Evolutionary conservation across 2,329 filamentous ascomycete genomes (phyloP).

Genomic region (Pleomassaria siparia): DNA sequence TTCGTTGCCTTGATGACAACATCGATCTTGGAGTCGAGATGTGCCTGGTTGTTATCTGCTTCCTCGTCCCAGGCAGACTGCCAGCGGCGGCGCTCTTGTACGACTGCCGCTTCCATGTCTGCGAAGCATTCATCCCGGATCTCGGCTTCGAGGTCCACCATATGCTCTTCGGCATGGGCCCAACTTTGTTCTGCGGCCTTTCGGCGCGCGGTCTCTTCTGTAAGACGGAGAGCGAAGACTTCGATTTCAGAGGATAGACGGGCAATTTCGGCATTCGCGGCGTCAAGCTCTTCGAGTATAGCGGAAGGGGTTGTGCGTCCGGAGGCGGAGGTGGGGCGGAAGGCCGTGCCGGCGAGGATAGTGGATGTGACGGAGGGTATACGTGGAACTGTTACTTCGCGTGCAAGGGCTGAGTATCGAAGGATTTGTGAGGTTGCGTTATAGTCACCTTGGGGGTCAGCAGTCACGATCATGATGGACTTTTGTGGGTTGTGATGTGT

Average conservation of each 20-base stretch:
- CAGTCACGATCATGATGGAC: constrained; percentile 94
- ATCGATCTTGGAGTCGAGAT: constrained; percentile 86
- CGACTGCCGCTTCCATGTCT: constrained; percentile 80
- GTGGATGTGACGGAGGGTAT: constrained; percentile 80
- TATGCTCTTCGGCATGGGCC: constrained; percentile 61
- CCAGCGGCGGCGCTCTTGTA: constrained; percentile 78
- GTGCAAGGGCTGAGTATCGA: constrained; percentile 87
- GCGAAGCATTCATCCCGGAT: constrained; percentile 85
- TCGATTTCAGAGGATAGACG: constrained; percentile 79
- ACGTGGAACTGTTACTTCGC: constrained; percentile 88
- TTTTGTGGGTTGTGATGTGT: constrained; percentile 66
- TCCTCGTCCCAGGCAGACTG: constrained; percentile 77
- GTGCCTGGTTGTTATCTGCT: constrained; percentile 74
- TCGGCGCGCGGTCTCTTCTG: constrained; percentile 70
- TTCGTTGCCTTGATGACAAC: constrained; percentile 61
- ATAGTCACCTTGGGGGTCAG: constrained; percentile 89
- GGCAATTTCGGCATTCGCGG: constrained; percentile 77
- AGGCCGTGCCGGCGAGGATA: constrained; percentile 49
- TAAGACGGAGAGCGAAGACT: constrained; percentile 67
- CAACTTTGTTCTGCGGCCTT: constrained; percentile 73
- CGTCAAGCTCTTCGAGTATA: constrained; percentile 70
- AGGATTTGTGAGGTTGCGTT: constrained; percentile 97
- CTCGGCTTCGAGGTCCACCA: constrained; percentile 78
- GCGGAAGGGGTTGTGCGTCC: constrained; percentile 51
- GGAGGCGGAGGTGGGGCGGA: constrained; percentile 45